Evolutionary conservation across 2,329 filamentous ascomycete genomes (phyloP), one percentile per base, ranked within the genome.

Genomic region (Beauveria asiatica): DNA sequence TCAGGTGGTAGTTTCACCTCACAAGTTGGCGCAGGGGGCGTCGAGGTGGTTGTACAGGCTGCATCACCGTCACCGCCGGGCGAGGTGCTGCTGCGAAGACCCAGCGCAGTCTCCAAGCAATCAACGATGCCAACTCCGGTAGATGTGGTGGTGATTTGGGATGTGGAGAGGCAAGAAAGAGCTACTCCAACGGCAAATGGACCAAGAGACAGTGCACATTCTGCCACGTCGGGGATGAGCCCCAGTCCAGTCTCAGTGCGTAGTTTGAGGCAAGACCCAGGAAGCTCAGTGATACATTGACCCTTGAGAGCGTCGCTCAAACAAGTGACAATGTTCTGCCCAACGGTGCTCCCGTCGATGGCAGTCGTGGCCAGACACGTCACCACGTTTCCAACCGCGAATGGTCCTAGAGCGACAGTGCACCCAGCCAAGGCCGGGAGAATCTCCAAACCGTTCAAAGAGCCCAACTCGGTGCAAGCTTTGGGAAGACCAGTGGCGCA

Each of bases 111-210:
- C 23, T 57, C 25, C 13, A 54, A 9, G n/a, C 57, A 53, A 3
- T 42, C 33, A 1, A 52, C 8, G 37, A 48, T 54, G 17, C 39
- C 60, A 5, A 21, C 11, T 7, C 55, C 53, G 10, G 19, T 50
- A 11, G 30, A 25, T 13, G 37, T 44, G n/a, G 19, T 21, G 39
- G 48, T 57, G 16, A 45, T 44, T 23, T 21, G 19, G 44, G 27
- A 17, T 3, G 49, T 53, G 6, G 49, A 19, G 16, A 64, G 42
- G 10, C 62, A 64, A 13, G 54, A 56, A n/a, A 58, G 30, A 7
- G 58, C 45, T 1, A 55, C 25, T 8, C 62, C 62, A 16, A 59
- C 23, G 37, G 58, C 62, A 27, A 57, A 60, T 8, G 62, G 62
- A 1, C 62, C 62, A 11, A 64, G 54, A 7, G 61, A 58, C 5